These are phyloP conservation scores for Dendrocalamus latiflorus DNA, from an alignment of 202 grass and related monocot species.

Conservation along the genomic window DNA sequence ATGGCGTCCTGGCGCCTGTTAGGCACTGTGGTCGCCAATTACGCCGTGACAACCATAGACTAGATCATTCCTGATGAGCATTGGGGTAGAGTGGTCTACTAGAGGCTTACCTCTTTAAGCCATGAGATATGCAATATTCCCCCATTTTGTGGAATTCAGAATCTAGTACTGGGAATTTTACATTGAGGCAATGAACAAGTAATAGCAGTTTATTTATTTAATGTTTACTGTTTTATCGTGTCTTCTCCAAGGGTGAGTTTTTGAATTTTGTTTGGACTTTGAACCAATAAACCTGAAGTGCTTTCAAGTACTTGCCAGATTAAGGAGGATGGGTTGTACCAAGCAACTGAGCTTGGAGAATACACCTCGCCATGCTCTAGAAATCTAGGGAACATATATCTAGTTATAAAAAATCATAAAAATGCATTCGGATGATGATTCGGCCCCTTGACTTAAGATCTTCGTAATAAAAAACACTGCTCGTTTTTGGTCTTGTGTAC, in stretches of 20 bases:
- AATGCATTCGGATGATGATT: background rate
- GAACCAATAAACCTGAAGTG: background rate
- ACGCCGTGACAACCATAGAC: no score
- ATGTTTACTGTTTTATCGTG: background rate
- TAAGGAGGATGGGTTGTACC: background rate
- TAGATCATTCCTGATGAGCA: background rate
- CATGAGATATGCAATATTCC: background rate
- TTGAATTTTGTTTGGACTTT: background rate
- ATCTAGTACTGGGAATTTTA: background rate
- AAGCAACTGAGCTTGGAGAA: background rate
- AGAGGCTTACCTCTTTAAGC: background rate
- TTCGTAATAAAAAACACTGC: no score
- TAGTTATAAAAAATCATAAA: background rate
- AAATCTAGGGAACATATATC: background rate
- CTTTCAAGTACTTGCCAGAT: background rate
- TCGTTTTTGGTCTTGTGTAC: no score
- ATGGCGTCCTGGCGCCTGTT: no score
- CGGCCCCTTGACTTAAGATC: no score
- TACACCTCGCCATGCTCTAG: background rate
- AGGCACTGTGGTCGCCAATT: no score
- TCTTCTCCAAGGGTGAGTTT: background rate
- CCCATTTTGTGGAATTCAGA: constrained; percentile 1
- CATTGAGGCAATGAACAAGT: background rate
- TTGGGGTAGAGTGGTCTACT: background rate
- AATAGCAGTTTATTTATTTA: background rate